These are phyloP conservation scores for Helotiales sp. DNA, from an alignment of 2,329 filamentous ascomycete genomes.

Conservation along the genomic window DNA sequence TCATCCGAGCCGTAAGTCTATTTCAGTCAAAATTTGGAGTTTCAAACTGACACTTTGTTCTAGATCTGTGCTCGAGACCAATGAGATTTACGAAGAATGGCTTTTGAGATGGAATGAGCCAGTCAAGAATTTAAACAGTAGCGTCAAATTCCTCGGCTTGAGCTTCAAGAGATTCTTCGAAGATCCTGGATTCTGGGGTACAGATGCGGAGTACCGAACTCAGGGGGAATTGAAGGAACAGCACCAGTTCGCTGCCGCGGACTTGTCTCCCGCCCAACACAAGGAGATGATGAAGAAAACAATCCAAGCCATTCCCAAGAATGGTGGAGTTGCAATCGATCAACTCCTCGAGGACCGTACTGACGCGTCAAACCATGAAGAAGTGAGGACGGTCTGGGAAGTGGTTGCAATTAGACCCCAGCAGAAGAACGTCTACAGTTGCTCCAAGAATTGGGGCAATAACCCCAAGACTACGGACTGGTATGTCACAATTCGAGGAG, in stretches of 20 bases:
- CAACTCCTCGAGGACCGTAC: constrained; percentile 11
- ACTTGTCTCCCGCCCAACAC: constrained; percentile 10
- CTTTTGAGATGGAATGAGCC: constrained; percentile 9
- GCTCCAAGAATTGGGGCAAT: constrained; percentile 19
- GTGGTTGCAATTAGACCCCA: constrained; percentile 16
- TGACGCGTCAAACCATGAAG: constrained; percentile 5
- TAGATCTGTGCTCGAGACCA: constrained; percentile 4
- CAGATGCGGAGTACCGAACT: constrained; percentile 12
- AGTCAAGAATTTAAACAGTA: constrained; percentile 1
- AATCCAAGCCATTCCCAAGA: constrained; percentile 15
- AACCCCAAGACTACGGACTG: constrained; percentile 13
- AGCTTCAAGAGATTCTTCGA: constrained; percentile 16
- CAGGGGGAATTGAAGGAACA: constrained; percentile 17
- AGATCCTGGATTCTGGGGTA: constrained; percentile 13
- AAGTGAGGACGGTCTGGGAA: constrained; percentile 13
- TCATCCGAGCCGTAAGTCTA: background rate
- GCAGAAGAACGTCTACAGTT: constrained; percentile 15
- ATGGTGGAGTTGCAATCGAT: constrained; percentile 15
- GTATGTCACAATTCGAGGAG: constrained; percentile 17
- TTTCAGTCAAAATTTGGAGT: background rate
- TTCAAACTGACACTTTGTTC: background rate
- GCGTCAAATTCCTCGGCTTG: constrained; percentile 14
- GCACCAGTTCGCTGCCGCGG: constrained; percentile 4
- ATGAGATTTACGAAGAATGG: constrained; percentile 20
- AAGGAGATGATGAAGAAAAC: constrained; percentile 15